These are phyloP conservation scores for Sporisorium exsertum DNA, from an alignment of 1,284 basidiomycete species.

Conservation along the genomic window DNA sequence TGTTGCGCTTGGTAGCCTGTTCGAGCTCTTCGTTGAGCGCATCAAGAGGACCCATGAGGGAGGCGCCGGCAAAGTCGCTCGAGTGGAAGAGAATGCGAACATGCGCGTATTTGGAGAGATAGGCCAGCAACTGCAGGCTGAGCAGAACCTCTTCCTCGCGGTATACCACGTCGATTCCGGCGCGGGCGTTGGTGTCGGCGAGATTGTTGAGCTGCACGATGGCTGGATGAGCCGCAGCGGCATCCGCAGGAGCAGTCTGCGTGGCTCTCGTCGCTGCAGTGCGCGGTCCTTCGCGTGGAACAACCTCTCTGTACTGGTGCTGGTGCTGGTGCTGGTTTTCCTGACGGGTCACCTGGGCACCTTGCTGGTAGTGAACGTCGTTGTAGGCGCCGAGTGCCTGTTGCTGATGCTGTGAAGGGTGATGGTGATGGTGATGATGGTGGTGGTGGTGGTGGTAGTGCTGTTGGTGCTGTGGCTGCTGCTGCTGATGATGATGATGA, in stretches of 20 bases:
- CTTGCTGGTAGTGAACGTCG: constrained; percentile 13
- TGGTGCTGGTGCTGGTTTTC: constrained; percentile 19
- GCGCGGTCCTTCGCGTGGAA: constrained; percentile 22
- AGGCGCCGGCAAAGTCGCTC: constrained; percentile 53
- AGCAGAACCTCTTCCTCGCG: constrained; percentile 94
- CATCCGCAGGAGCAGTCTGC: constrained; percentile 18
- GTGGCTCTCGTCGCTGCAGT: constrained; percentile 11
- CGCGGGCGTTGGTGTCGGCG: constrained; percentile 33
- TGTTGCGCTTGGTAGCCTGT: constrained; percentile 37
- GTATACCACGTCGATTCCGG: constrained; percentile 72
- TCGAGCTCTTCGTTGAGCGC: constrained; percentile 47
- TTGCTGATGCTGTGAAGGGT: constrained; percentile 17
- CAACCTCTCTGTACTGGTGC: constrained; percentile 4
- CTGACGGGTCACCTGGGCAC: constrained; percentile 8
- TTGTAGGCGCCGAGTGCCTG: neutral
- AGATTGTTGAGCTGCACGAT: constrained; percentile 42
- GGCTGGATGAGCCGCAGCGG: constrained; percentile 32
- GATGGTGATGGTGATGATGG: constrained; percentile 26
- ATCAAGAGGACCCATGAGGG: constrained; percentile 57
- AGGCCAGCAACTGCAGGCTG: constrained; percentile 90
- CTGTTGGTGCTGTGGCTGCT: constrained; percentile 26
- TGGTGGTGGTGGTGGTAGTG: constrained; percentile 37
- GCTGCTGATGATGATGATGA: constrained; percentile 19
- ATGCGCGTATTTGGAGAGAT: constrained; percentile 97
- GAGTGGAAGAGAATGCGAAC: constrained; percentile 93